phyloP scores from a whole-genome alignment of 495 filamentous ascomycete genomes.

The Viridothelium virens region DNA sequence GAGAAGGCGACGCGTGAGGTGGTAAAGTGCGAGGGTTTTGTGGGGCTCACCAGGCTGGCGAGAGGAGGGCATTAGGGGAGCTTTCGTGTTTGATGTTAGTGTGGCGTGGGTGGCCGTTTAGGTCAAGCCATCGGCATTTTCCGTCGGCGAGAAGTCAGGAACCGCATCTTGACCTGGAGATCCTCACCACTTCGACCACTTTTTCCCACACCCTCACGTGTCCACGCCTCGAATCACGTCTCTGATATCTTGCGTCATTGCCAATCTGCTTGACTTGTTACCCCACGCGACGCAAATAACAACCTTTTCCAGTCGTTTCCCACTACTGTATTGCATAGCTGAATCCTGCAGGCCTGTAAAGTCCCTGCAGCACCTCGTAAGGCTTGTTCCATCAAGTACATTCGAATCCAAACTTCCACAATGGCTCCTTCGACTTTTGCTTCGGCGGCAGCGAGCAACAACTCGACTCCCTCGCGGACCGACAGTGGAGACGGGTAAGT shows the following conservation, averaged over 20 bases:
- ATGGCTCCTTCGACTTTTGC: constrained; percentile 39
- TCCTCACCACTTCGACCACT: not conserved
- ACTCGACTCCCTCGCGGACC: constrained; percentile 28
- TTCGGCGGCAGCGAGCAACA: constrained; percentile 35
- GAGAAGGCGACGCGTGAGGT: no score
- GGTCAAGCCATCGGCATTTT: constrained; percentile 8
- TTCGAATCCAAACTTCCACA: not conserved
- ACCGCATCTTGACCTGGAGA: constrained; percentile 2
- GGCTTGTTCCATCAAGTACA: not conserved
- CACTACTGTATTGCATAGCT: not conserved
- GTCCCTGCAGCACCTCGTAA: not conserved
- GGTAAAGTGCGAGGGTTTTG: no score
- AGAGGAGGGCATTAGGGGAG: not conserved
- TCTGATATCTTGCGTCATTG: not conserved
- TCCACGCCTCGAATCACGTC: not conserved
- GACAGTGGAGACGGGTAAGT: constrained; percentile 35
- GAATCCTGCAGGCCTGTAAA: not conserved
- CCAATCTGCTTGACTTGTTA: not conserved
- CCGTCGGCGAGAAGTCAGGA: constrained; percentile 7
- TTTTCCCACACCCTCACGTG: not conserved
- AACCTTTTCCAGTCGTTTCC: not conserved
- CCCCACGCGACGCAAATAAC: not conserved
- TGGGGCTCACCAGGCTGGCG: not conserved
- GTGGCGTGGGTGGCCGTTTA: not conserved
- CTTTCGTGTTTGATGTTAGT: not conserved